These are phyloP conservation scores for Musa schizocarpa DNA, from an alignment of 176 grass and related monocot genomes.

Conservation along the genomic window DNA sequence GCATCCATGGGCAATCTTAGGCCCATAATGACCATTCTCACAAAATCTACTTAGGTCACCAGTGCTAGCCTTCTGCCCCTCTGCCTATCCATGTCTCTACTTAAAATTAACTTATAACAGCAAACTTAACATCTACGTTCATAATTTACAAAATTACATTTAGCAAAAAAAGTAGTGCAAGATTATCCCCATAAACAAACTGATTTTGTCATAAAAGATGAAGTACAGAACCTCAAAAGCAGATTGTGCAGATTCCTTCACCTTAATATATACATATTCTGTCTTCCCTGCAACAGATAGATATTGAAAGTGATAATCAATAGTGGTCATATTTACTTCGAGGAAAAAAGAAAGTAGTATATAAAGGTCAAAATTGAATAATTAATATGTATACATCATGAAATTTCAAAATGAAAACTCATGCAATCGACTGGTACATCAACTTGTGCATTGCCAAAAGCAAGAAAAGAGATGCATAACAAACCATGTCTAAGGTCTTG, in stretches of 20 bases:
- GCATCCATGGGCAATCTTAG: no score
- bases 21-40: neutral
- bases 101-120: no score
- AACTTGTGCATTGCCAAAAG: neutral
- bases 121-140: no score
- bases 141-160: no score
- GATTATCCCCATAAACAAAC: neutral
- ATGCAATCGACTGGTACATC: neutral
- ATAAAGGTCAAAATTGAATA: neutral
- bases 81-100: no score
- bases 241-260: conserved; percentile 54
- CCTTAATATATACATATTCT: conserved; percentile 73
- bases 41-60: neutral
- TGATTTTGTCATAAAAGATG: conserved; percentile 9
- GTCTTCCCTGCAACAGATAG: conserved; percentile 62
- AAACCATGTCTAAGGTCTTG: no score
- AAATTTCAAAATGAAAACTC: neutral
- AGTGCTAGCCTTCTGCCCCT: neutral
- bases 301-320: conserved; percentile 7
- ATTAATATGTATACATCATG: conserved; percentile 22
- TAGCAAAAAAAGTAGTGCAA: no score
- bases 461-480: no score
- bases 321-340: neutral
- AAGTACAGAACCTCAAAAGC: conserved; percentile 54
- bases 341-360: no score